Base-by-base conservation (phyloP, 306 rosid species). In the Fagus crenata region DNA sequence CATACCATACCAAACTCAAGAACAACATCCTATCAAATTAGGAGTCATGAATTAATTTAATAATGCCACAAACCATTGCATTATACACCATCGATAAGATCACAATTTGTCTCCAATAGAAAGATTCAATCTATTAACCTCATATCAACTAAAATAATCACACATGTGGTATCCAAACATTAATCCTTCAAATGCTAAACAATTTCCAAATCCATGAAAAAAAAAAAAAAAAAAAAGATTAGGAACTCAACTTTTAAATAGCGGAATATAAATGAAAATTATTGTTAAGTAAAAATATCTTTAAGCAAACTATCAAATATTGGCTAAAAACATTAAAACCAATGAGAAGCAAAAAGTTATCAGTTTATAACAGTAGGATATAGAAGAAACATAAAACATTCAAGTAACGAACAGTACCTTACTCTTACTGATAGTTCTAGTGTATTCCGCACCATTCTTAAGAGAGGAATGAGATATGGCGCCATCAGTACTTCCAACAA, bases 351-450 rank as follows among this genome's bases (percentile, higher is more conserved):
- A 86, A 54, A 67, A 35, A 85, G 49, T 33, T 14, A 32, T 35
- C 31, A 61, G 51, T 63, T 31, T 65, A 75, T 14, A 71, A 68
- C 18, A 80, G 56, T 13, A 67, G 0, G 18, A 28, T 33, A 64
- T 53, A 67, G 61, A 81, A 53, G 69, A 76, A 73, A n/a, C 17
- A 61, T 69, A 75, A 74, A 56, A 42, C 31, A 55, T 59, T 63
- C 53, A 58, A 43, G 42, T 53, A 73, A 74, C 51, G 77, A 73
- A 60, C 49, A 49, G 54, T 90, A 95, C 98, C 98, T 95, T 89
- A 61, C 86, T 95, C 96, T 90, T 92, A 76, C 87, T 86, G 77
- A 86, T 91, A 71, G 88, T 75, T 85, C 88, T 84, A 77, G 86
- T 77, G 83, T 86, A 84, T 76, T 87, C 87, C 74, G 71, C 81